These are phyloP conservation scores for Mycena belliarum DNA, from an alignment of 768 basidiomycete species.

Conservation along the genomic window DNA sequence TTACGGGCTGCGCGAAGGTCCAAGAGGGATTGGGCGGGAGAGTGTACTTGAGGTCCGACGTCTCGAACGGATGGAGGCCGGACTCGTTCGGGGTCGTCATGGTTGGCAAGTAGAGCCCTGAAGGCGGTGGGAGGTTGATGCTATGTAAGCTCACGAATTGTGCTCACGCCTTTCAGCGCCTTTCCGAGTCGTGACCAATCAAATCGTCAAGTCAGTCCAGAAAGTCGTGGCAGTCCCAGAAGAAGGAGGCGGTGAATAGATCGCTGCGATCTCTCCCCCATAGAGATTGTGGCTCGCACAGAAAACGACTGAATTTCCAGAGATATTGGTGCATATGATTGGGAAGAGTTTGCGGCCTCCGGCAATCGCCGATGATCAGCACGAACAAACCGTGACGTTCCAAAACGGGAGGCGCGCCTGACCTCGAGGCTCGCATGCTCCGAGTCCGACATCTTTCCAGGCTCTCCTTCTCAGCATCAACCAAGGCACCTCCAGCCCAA, in stretches of 20 bases:
- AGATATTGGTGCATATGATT: too few species aligned
- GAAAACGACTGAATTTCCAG: too few species aligned
- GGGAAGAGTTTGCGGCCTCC: not conserved
- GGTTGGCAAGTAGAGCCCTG: not conserved
- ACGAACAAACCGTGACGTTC: not conserved
- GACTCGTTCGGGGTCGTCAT: not conserved
- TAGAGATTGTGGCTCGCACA: too few species aligned
- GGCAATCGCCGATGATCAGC: not conserved
- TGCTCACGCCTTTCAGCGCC: not conserved
- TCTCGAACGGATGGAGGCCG: slow-evolving; percentile 13
- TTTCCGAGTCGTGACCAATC: not conserved
- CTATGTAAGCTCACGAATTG: too few species aligned
- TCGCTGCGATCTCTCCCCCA: too few species aligned
- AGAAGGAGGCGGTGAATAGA: too few species aligned
- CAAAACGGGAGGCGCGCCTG: not conserved
- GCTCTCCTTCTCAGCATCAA: not conserved
- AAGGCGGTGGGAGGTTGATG: too few species aligned
- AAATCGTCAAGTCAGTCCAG: too few species aligned
- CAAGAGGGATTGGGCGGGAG: slow-evolving; percentile 41
- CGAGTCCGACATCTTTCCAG: slow-evolving; percentile 9
- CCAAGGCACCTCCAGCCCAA: too few species aligned
- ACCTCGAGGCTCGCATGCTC: slow-evolving; percentile 11
- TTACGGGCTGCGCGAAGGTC: slow-evolving; percentile 37
- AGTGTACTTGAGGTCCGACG: slow-evolving; percentile 30
- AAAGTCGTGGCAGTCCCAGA: too few species aligned